Percentiles rank a stretch among this genome's conserved stretches.
Conservation (phyloP, 2,329 filamentous ascomycete species). For the Arthrobotrys sinensis region DNA sequence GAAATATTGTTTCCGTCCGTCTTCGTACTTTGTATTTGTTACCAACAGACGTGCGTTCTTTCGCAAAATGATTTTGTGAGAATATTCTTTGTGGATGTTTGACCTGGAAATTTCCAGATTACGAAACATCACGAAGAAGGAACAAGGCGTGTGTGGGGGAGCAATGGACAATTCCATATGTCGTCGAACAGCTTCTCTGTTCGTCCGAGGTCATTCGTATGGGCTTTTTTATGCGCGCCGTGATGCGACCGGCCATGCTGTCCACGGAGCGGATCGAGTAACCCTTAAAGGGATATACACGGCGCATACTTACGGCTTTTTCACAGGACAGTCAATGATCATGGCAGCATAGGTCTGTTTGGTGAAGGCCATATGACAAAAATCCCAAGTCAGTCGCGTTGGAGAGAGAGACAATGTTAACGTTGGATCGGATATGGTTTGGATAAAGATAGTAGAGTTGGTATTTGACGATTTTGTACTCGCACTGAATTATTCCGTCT, state of each 20-base stretch:
- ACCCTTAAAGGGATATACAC: conserved; percentile 50
- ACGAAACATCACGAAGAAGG: conserved; percentile 35
- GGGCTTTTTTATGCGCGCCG: conserved; percentile 42
- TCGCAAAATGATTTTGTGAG: neutral
- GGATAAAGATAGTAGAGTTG: conserved; percentile 15
- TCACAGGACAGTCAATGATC: conserved; percentile 24
- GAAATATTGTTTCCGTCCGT: conserved; percentile 46
- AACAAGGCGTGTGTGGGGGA: conserved; percentile 46
- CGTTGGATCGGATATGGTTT: conserved; percentile 17
- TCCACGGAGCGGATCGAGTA: conserved; percentile 60
- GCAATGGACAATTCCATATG: conserved; percentile 23
- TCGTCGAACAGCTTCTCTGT: conserved; percentile 52
- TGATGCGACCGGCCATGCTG: conserved; percentile 57
- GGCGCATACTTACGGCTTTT: conserved; percentile 59
- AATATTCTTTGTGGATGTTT: conserved; percentile 19
- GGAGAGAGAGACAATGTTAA: conserved; percentile 13
- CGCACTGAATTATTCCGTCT: conserved; percentile 28
- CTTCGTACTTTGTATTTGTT: conserved; percentile 44
- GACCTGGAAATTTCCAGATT: conserved; percentile 43
- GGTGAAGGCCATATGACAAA: conserved; percentile 44
- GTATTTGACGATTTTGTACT: conserved; percentile 2
- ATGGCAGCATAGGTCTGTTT: conserved; percentile 16
- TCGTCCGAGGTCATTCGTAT: conserved; percentile 53
- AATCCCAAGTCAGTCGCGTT: conserved; percentile 46
- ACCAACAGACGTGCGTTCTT: conserved; percentile 30